Base-by-base conservation (phyloP, 2,329 filamentous ascomycete genomes). In the Lojkania enalia region DNA sequence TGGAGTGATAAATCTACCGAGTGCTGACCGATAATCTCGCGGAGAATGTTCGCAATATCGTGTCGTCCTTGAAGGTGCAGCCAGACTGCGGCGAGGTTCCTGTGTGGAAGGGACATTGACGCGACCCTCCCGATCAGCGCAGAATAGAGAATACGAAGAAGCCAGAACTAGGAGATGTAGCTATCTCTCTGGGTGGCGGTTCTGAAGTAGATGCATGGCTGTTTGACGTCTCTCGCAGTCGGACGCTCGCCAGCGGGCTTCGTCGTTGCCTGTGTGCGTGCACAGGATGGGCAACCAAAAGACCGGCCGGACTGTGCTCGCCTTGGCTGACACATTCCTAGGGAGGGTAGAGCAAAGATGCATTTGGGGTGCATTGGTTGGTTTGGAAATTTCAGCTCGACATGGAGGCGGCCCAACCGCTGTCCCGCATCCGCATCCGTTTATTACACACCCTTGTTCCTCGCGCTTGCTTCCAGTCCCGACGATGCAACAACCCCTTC, bases 1-100 rank as follows among this genome's bases (percentile, higher is more conserved):
- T 60, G 58, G 6, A 56, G 54, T 13, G 64, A 50, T 35, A 57
- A 45, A 14, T 66, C 60, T 16, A 65, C 45, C 14, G 63, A 59
- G 52, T 69, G 64, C 36, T 69, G 59, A 7, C 66, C 67, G 37
- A 69, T 62, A 36, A 70, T 64, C 40, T 70, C 67, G 27, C 63
- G 55, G 6, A 70, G 47, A 27, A 67, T 66, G 45, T 57, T 63
- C 11, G 63, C 55, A 38, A 67, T 53, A 49, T 70, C 64, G 52
- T 60, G 55, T 43, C 64, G 63, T 35, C 60, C 63, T 41, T 58
- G 50, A 39, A 70, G 57, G 42, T 63, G 58, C 50, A 64, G 58
- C 64, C 65, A 70, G 42, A 66, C 64, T 49, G 62, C 60, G 40
- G 65, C 64, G 52, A 69, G 60, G 32, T 60, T 58, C 46, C 48